phyloP scores from a whole-genome alignment of 2,329 filamentous ascomycete species.

The Ampelomyces quisqualis region DNA sequence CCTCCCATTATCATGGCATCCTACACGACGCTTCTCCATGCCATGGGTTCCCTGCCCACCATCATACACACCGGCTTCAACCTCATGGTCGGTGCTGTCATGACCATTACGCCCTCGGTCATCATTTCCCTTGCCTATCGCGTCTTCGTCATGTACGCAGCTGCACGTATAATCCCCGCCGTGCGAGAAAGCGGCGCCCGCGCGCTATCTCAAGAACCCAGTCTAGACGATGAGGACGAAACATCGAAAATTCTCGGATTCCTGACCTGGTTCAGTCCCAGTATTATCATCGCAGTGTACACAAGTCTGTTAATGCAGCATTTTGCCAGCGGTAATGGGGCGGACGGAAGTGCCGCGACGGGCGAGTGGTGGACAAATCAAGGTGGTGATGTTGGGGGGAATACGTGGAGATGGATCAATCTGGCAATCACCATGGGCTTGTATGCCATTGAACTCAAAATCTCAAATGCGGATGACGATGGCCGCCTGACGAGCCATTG shows the following conservation, averaged over 20 bases:
- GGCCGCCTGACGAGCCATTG: slow-evolving; percentile 74
- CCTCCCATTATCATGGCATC: slow-evolving; percentile 98
- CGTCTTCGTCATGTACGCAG: slow-evolving; percentile 91
- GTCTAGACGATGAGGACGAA: slow-evolving; percentile 80
- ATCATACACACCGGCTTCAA: slow-evolving; percentile 81
- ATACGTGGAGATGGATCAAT: slow-evolving; percentile 92
- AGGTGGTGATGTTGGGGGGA: slow-evolving; percentile 78
- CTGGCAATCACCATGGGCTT: slow-evolving; percentile 83
- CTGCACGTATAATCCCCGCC: slow-evolving; percentile 92
- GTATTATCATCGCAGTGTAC: slow-evolving; percentile 92
- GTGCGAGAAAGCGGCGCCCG: slow-evolving; percentile 83
- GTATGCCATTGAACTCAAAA: slow-evolving; percentile 86
- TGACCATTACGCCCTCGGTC: slow-evolving; percentile 92
- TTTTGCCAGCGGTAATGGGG: slow-evolving; percentile 68
- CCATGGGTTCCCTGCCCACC: slow-evolving; percentile 77
- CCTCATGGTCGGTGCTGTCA: slow-evolving; percentile 86
- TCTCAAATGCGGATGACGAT: slow-evolving; percentile 80
- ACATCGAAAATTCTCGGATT: slow-evolving; percentile 79
- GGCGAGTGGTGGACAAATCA: slow-evolving; percentile 81
- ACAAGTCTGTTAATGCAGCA: slow-evolving; percentile 94
- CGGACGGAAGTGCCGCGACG: slow-evolving; percentile 45
- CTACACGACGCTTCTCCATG: slow-evolving; percentile 85
- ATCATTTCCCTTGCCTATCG: slow-evolving; percentile 94
- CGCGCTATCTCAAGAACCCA: slow-evolving; percentile 80
- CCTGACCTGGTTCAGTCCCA: slow-evolving; percentile 91